Evolutionary conservation across 208 protist genomes (phyloP), one percentile per base, ranked within the genome.

Genomic region (Sergeia podlipaevii): DNA sequence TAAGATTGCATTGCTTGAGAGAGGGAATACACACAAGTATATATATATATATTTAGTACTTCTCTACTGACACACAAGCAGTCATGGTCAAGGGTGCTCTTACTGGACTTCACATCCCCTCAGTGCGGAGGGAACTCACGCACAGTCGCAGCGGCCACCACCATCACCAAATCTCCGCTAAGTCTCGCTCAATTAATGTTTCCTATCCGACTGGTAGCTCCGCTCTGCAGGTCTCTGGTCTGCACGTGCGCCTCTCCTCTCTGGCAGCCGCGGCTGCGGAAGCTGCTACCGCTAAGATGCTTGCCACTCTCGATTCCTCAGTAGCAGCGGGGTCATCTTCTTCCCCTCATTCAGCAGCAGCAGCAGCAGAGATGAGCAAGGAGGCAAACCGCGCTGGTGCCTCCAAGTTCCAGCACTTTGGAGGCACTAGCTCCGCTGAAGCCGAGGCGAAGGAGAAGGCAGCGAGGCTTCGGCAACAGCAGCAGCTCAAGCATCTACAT

Each of bases 221-320:
- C 15, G 83, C 80, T 2, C 49, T 87, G 18, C 80, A 87, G 62
- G 17, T 87, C 44, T 76, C 49, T 17, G 80, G 80, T 17, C 61
- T 80, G 28, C 71, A 83, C 43, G 51, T 76, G 3, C 67, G 70
- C 18, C 68, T 87, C 3, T 30, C 36, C 27, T 28, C 48, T 15
- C 1, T 54, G 11, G 33, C 13, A 7, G 32, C 39, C 7, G 48
- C 48, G 11, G 48, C 48, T 10, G 48, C 48, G 3, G 7, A n/a
- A 23, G 32, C 48, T 4, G 32, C n/a, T 1, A 36, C 48, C 13
- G 20, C 48, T 5, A 18, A 18, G 47, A 47, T 34, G 38, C 37
- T 33, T 4, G 10, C 8, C 23, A 13, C 8, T 13, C 4, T 7
- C 47, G 5, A 17, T 53, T 27, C 27, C n/a, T 27, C 32, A 4